Evolutionary conservation across 1,284 basidiomycete species (phyloP).

Genomic region (Inonotus obliquus): DNA sequence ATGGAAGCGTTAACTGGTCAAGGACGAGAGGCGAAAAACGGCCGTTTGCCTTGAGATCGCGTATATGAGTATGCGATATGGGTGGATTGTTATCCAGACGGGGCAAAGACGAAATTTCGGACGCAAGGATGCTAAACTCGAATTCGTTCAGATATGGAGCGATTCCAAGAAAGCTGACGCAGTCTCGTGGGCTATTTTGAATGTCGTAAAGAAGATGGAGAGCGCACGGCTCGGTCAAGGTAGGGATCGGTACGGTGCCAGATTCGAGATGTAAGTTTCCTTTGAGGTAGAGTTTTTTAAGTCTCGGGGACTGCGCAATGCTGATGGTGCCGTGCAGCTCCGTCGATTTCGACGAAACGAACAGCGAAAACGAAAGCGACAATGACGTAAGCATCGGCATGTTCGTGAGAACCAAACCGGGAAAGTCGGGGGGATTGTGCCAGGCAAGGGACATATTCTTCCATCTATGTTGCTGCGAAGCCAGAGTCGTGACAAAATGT

Average conservation of each 20-base stretch:
- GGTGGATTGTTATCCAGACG: not conserved
- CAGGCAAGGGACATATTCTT: not conserved
- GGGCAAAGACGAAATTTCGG: not conserved
- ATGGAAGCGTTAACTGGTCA: no score
- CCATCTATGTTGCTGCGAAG: not conserved
- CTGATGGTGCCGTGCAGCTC: not conserved
- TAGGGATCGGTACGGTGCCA: not conserved
- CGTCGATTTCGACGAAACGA: not conserved
- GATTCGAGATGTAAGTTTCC: not conserved
- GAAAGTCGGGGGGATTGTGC: not conserved
- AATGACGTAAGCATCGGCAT: not conserved
- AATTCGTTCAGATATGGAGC: not conserved
- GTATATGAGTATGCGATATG: not conserved
- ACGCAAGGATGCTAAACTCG: not conserved
- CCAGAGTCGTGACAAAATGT: not conserved
- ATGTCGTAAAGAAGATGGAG: no score
- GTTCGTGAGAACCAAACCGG: not conserved
- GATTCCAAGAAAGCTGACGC: not conserved
- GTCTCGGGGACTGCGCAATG: not conserved
- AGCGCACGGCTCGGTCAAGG: not conserved
- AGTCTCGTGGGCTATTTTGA: not conserved
- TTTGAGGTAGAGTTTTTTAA: not conserved
- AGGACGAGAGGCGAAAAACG: not conserved
- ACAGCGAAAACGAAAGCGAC: not conserved
- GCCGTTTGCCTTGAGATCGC: not conserved